A percentile compares a stretch with the other conserved stretches of the same genome.
Conservation (phyloP, 345 rosid species). For the Populus pruinosa region DNA sequence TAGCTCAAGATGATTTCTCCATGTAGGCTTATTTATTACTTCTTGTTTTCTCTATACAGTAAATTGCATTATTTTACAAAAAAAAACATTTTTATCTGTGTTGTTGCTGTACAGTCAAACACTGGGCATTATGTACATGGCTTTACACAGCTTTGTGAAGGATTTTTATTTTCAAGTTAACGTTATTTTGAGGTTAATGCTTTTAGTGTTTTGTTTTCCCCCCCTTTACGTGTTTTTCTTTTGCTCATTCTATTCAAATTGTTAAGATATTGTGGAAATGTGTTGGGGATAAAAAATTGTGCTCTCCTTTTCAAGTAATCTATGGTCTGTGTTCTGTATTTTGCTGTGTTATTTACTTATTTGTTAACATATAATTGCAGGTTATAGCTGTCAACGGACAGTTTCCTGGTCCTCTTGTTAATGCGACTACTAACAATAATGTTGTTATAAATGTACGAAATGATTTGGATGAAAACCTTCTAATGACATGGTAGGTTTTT, state of each 20-base stretch:
- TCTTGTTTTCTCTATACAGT: not conserved
- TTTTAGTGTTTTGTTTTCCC: not conserved
- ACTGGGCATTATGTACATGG: not conserved
- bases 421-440: slow-evolving; percentile 76
- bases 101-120: not conserved
- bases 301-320: not conserved
- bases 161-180: not conserved
- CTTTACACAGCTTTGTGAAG: not conserved
- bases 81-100: not conserved
- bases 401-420: slow-evolving; percentile 74
- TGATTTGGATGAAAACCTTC: slow-evolving; percentile 67
- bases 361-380: slow-evolving; percentile 35
- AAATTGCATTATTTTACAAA: too few species aligned
- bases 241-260: not conserved
- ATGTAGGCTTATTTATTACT: not conserved
- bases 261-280: not conserved
- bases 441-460: slow-evolving; percentile 62
- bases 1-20: not conserved
- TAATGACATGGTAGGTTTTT: slow-evolving; percentile 68
- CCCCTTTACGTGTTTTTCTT: not conserved
- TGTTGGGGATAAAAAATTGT: not conserved
- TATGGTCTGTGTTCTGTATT: not conserved
- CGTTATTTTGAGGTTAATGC: not conserved
- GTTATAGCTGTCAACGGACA: slow-evolving; percentile 73
- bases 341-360: not conserved